phyloP scores from a whole-genome alignment of 225 moss, liverwort and hornwort species.

The Pseudisothecium myosuroides region DNA sequence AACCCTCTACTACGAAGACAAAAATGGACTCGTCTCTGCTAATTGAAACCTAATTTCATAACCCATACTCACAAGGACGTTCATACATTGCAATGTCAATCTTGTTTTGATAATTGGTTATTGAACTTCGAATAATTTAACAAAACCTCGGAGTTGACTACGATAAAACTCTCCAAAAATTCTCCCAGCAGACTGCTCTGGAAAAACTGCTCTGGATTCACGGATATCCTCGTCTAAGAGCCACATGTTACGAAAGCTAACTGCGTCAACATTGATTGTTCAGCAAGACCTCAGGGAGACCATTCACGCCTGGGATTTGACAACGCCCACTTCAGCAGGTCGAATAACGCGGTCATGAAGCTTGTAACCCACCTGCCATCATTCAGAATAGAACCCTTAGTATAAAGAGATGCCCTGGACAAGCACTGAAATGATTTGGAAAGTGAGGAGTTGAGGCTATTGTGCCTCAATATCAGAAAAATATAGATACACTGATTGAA shows the following conservation, averaged over 20 bases:
- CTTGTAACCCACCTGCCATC: slow-evolving; percentile 45
- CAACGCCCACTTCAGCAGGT: slow-evolving; percentile 54
- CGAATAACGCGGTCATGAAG: slow-evolving; percentile 56
- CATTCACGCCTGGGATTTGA: slow-evolving; percentile 25
- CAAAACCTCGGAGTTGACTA: neutral
- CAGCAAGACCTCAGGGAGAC: neutral
- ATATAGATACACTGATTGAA: neutral
- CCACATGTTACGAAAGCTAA: neutral
- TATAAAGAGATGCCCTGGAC: neutral
- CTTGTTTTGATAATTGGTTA: neutral
- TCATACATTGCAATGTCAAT: neutral
- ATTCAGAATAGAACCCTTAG: neutral
- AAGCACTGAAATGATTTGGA: neutral
- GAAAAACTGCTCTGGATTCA: neutral
- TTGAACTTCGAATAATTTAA: neutral
- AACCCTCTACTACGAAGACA: neutral
- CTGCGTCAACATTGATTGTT: neutral
- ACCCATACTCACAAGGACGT: neutral
- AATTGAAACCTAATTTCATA: neutral
- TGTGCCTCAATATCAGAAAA: neutral
- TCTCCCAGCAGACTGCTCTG: neutral
- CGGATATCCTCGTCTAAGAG: neutral
- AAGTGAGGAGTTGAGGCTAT: neutral
- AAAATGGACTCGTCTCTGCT: neutral
- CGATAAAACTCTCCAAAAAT: neutral